These are phyloP conservation scores for Lachnellula willkommii DNA, from an alignment of 2,329 filamentous ascomycete genomes.

Conservation along the genomic window DNA sequence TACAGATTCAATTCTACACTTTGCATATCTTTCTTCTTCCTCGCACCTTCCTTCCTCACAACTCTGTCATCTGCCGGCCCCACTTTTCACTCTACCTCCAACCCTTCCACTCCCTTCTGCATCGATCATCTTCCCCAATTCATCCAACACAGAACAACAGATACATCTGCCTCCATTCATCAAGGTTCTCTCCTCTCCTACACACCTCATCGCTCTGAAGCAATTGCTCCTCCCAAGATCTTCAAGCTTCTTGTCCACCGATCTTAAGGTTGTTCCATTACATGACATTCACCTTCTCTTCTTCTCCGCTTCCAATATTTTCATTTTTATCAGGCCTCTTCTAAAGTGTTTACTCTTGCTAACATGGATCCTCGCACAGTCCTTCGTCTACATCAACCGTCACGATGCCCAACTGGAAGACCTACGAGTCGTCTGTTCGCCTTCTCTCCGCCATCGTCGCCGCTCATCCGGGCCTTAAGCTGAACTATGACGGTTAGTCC, in stretches of 20 bases:
- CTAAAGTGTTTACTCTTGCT: background rate
- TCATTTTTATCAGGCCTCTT: background rate
- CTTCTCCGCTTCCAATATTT: background rate
- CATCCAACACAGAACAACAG: background rate
- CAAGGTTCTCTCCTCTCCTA: no score
- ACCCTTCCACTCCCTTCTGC: background rate
- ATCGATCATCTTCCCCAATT: background rate
- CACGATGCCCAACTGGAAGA: slow-evolving; percentile 54
- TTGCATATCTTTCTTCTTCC: background rate
- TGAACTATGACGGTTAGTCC: slow-evolving; percentile 57
- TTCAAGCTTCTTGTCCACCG: background rate
- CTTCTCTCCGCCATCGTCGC: slow-evolving; percentile 58
- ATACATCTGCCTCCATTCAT: no score
- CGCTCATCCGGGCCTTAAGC: slow-evolving; percentile 47
- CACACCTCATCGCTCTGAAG: no score
- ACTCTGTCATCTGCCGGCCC: no score
- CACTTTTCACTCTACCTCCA: background rate
- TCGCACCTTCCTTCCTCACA: background rate
- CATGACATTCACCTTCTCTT: slow-evolving; percentile 1
- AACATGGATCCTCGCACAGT: background rate
- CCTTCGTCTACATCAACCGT: background rate
- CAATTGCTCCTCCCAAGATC: no score
- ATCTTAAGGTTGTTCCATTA: background rate
- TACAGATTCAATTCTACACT: no score
- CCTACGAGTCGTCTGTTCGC: slow-evolving; percentile 54